Evolutionary conservation across 768 basidiomycete genomes (phyloP).

Genomic region (Phlebiopsis gigantea): DNA sequence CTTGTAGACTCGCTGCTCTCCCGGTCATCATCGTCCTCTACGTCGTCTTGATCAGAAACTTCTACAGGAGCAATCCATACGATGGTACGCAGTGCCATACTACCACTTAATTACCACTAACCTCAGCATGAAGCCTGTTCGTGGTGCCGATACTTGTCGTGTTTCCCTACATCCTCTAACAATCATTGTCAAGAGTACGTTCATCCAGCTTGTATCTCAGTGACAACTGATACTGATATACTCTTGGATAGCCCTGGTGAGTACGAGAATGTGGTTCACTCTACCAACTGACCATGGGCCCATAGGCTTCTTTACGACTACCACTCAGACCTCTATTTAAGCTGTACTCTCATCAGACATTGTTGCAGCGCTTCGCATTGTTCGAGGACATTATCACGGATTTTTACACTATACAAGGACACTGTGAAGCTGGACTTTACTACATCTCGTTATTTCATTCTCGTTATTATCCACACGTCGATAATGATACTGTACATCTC

Average conservation of each 20-base stretch:
- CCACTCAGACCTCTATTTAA: not conserved
- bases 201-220: not conserved
- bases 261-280: not conserved
- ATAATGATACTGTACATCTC: not conserved
- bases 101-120: not conserved
- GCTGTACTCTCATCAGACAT: not conserved
- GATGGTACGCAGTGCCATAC: conserved; percentile 45
- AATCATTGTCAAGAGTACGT: conserved; percentile 55
- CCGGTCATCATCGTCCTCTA: conserved; percentile 76
- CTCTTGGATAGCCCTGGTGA: conserved; percentile 7
- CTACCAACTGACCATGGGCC: not conserved
- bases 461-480: not conserved
- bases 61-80: conserved; percentile 84
- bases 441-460: not conserved
- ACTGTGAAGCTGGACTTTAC: conserved; percentile 40
- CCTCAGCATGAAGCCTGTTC: conserved; percentile 54
- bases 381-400: not conserved
- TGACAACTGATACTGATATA: not conserved
- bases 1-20: conserved; percentile 64
- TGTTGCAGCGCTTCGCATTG: not conserved
- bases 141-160: conserved; percentile 87
- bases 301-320: not conserved
- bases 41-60: conserved; percentile 80
- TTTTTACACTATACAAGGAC: not conserved
- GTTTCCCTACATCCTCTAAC: conserved; percentile 73